phyloP scores from a whole-genome alignment of 805 yeast genomes.

The Brettanomyces anomalus region DNA sequence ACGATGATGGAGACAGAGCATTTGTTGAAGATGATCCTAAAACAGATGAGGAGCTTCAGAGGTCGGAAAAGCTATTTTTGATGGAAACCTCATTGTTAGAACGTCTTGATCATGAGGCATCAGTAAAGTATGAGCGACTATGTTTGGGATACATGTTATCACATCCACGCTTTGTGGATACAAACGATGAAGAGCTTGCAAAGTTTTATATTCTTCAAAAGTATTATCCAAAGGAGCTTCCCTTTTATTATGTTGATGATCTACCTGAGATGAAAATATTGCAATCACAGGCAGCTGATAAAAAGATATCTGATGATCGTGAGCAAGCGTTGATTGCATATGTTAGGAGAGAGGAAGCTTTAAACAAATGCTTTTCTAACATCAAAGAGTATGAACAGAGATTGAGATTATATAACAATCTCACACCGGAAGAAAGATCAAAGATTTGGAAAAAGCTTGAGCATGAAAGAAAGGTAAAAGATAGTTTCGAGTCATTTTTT shows the following conservation, averaged over 20 bases:
- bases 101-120: slow-evolving; percentile 15
- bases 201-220: slow-evolving; percentile 8
- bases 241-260: slow-evolving; percentile 1
- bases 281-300: slow-evolving; percentile 4
- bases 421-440: neutral
- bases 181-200: slow-evolving; percentile 11
- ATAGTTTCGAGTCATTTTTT: neutral
- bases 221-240: slow-evolving; percentile 11
- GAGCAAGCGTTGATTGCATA: neutral
- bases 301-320: neutral
- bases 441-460: neutral
- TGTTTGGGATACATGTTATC: slow-evolving; percentile 16
- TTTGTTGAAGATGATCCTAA: neutral
- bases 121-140: slow-evolving; percentile 18
- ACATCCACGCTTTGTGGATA: slow-evolving; percentile 9
- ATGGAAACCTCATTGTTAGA: slow-evolving; percentile 18
- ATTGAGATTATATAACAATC: neutral
- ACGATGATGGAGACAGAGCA: neutral
- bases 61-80: slow-evolving; percentile 7
- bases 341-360: neutral
- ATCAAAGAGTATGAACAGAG: neutral
- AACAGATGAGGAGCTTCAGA: neutral
- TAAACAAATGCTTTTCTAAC: neutral
- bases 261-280: slow-evolving; percentile 1
- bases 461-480: neutral